These are phyloP conservation scores for Sherardia arvensis DNA, from an alignment of 257 asterid genomes.

Conservation along the genomic window DNA sequence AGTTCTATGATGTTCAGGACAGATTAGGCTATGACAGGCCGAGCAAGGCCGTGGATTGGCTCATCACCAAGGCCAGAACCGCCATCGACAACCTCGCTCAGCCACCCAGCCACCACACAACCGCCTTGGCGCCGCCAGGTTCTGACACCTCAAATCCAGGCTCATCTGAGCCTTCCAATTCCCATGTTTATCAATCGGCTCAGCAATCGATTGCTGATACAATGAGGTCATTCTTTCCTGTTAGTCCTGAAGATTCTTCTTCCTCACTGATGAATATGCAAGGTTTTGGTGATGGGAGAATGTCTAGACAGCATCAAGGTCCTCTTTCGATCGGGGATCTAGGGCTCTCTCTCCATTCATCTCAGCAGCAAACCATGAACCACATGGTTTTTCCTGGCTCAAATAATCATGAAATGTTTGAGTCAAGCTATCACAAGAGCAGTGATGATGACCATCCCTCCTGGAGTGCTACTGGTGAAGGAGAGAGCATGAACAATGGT, in stretches of 20 bases:
- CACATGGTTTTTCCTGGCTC: slow-evolving; percentile 12
- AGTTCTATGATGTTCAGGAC: slow-evolving; percentile 59
- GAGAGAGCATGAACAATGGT: slow-evolving; percentile 7
- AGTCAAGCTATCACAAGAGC: slow-evolving; percentile 19
- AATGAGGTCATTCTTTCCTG: slow-evolving; percentile 29
- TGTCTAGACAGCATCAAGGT: slow-evolving; percentile 9
- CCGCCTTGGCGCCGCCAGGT: slow-evolving; percentile 10
- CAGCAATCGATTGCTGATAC: slow-evolving; percentile 22
- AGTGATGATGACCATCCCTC: slow-evolving; percentile 14
- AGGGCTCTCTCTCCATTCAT: slow-evolving; percentile 40
- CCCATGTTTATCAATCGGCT: not conserved
- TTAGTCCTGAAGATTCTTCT: slow-evolving; percentile 13
- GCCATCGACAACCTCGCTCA: slow-evolving; percentile 36
- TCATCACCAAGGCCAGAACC: slow-evolving; percentile 39
- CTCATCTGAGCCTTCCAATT: not conserved
- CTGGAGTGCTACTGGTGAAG: slow-evolving; percentile 20
- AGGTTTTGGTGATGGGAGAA: slow-evolving; percentile 14
- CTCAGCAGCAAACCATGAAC: slow-evolving; percentile 16
- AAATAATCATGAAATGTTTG: slow-evolving; percentile 12
- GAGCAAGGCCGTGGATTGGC: slow-evolving; percentile 62
- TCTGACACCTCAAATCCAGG: not conserved
- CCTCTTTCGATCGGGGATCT: slow-evolving; percentile 30
- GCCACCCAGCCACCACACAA: slow-evolving; percentile 11
- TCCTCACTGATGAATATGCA: slow-evolving; percentile 18
- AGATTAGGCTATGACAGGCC: slow-evolving; percentile 60